Conservation (phyloP, 176 grass and related monocot genomes). For the Urochloa ruziziensis region DNA sequence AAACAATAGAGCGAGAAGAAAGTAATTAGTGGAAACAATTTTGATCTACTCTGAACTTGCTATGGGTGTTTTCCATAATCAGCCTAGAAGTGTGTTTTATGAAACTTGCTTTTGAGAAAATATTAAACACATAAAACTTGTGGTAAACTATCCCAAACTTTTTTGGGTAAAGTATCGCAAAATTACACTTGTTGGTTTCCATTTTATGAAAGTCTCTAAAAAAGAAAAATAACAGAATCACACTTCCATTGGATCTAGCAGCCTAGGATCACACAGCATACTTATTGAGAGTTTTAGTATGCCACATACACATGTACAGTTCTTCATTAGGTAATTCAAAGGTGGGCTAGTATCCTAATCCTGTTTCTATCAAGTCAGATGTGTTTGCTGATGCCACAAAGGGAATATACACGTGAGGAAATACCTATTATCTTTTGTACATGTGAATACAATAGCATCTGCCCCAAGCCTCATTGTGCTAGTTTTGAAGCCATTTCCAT, state of each 20-base stretch:
- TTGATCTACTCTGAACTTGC: too few relatives aligned
- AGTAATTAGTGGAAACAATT: too few relatives aligned
- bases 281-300: background rate
- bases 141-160: background rate
- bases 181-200: background rate
- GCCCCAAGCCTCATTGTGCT: slow-evolving; percentile 89
- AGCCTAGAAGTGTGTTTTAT: background rate
- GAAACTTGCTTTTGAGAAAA: background rate
- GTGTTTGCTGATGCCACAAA: background rate
- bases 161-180: background rate
- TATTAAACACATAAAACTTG: background rate
- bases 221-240: background rate
- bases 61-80: background rate
- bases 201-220: background rate
- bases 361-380: background rate
- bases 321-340: background rate
- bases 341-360: background rate
- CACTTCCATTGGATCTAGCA: background rate
- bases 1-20: background rate
- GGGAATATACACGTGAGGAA: background rate
- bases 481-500: slow-evolving; percentile 94
- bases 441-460: slow-evolving; percentile 76
- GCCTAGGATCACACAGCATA: background rate
- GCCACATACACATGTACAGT: background rate
- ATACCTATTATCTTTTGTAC: slow-evolving; percentile 51